phyloP scores from a whole-genome alignment of 2,329 filamentous ascomycete genomes.

The Paraphoma chrysanthemicola region DNA sequence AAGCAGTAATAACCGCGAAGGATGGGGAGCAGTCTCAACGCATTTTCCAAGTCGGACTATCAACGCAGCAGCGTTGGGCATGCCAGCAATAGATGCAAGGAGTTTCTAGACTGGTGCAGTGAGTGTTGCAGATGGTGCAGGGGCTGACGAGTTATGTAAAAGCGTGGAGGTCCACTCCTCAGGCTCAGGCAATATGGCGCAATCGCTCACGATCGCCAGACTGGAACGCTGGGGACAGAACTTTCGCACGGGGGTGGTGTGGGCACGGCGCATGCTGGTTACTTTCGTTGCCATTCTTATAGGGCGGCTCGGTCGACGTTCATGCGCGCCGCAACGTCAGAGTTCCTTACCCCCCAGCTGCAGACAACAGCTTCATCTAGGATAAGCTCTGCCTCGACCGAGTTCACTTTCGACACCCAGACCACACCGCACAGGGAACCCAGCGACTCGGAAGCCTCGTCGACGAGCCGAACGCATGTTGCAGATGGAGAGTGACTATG shows the following conservation, averaged over 20 bases:
- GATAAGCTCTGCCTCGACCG: slow-evolving; percentile 18
- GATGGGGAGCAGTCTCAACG: neutral
- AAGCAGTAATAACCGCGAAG: neutral
- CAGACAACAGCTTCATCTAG: slow-evolving; percentile 6
- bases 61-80: slow-evolving; percentile 1
- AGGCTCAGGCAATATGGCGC: slow-evolving; percentile 26
- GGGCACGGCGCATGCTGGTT: slow-evolving; percentile 21
- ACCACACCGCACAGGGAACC: slow-evolving; percentile 8
- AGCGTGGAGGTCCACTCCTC: slow-evolving; percentile 25
- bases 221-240: slow-evolving; percentile 14
- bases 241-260: slow-evolving; percentile 27
- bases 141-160: slow-evolving; percentile 23
- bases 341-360: slow-evolving; percentile 17
- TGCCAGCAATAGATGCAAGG: slow-evolving; percentile 2
- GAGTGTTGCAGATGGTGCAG: slow-evolving; percentile 3
- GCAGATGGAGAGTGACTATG: slow-evolving; percentile 48
- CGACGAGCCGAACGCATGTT: slow-evolving; percentile 18
- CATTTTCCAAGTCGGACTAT: neutral
- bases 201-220: slow-evolving; percentile 25
- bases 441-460: slow-evolving; percentile 16
- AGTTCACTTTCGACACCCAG: slow-evolving; percentile 20
- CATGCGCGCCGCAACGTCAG: slow-evolving; percentile 30
- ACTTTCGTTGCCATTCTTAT: slow-evolving; percentile 33
- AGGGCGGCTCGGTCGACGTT: slow-evolving; percentile 33
- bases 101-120: neutral